These are phyloP conservation scores for Clonostachys rhizophaga DNA, from an alignment of 2,329 filamentous ascomycete species.

Conservation along the genomic window DNA sequence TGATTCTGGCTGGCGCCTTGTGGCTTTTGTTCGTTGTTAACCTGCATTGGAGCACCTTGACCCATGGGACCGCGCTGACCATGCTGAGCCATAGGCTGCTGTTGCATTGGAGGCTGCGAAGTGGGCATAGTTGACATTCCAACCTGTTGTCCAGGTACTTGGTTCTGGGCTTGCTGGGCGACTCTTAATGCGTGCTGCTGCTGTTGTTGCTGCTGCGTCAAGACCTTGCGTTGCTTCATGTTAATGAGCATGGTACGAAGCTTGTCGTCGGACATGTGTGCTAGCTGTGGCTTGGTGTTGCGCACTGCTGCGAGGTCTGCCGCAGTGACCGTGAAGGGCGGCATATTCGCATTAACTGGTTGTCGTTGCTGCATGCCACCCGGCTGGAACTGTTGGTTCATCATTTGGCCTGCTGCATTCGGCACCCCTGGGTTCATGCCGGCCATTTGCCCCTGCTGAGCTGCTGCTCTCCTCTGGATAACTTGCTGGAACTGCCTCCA, in stretches of 20 bases:
- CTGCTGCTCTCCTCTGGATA: conserved; percentile 16
- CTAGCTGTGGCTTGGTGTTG: conserved; percentile 13
- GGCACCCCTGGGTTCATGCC: neutral
- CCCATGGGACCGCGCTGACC: neutral
- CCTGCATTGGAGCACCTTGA: neutral
- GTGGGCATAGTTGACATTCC: conserved; percentile 23
- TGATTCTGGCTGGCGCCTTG: conserved; percentile 1
- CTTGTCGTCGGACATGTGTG: conserved; percentile 23
- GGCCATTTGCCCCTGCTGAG: conserved; percentile 9
- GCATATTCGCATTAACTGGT: conserved; percentile 17
- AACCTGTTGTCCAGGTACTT: conserved; percentile 25
- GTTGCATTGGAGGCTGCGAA: conserved; percentile 20
- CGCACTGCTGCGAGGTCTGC: conserved; percentile 25
- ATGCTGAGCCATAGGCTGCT: conserved; percentile 4
- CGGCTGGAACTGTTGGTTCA: neutral
- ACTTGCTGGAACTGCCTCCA: conserved; percentile 30
- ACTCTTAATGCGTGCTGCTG: conserved; percentile 18
- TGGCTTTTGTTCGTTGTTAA: neutral
- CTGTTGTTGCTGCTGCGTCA: conserved; percentile 13
- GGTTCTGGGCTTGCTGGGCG: conserved; percentile 20
- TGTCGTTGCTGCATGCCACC: conserved; percentile 16
- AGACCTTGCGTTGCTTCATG: conserved; percentile 18
- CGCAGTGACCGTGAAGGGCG: conserved; percentile 15
- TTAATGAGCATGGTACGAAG: conserved; percentile 20
- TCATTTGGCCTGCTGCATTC: conserved; percentile 7